phyloP scores from a whole-genome alignment of 441 rosid genomes.

The Lepidium campestre region DNA sequence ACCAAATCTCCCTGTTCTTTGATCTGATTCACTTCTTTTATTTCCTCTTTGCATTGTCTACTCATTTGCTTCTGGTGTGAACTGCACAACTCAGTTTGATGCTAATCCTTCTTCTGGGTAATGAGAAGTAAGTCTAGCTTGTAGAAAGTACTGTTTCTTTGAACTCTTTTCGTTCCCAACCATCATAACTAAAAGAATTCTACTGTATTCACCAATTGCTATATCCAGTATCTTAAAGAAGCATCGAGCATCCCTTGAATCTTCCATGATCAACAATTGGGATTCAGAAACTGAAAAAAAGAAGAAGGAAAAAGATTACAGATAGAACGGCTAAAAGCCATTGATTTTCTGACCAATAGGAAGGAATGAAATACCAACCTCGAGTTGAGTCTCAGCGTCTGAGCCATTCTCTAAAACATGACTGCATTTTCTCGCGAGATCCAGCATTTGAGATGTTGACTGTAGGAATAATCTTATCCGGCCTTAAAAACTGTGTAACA shows the following conservation, averaged over 20 bases:
- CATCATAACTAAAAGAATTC: slow-evolving; percentile 7
- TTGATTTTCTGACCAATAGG: background rate
- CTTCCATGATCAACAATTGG: slow-evolving; percentile 1
- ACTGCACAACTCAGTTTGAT: background rate
- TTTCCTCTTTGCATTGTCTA: background rate
- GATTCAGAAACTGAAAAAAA: background rate
- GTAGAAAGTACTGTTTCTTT: background rate
- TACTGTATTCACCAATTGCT: background rate
- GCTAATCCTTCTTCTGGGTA: background rate
- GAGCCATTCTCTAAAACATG: slow-evolving; percentile 68
- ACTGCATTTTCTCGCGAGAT: slow-evolving; percentile 66
- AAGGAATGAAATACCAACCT: background rate
- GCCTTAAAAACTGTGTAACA: slow-evolving; percentile 51
- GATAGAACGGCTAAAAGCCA: background rate
- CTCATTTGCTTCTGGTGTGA: background rate
- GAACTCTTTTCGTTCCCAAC: background rate
- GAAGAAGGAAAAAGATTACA: background rate
- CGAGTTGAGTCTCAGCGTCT: slow-evolving; percentile 21
- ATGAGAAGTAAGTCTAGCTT: background rate
- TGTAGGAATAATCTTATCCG: slow-evolving; percentile 74
- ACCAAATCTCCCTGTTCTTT: background rate
- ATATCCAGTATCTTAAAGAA: background rate
- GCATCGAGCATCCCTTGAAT: slow-evolving; percentile 1
- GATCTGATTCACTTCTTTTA: background rate
- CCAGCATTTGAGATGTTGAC: slow-evolving; percentile 59